These are phyloP conservation scores for Plasmodiophora brassicae DNA, from an alignment of 208 protist species.

Conservation along the genomic window DNA sequence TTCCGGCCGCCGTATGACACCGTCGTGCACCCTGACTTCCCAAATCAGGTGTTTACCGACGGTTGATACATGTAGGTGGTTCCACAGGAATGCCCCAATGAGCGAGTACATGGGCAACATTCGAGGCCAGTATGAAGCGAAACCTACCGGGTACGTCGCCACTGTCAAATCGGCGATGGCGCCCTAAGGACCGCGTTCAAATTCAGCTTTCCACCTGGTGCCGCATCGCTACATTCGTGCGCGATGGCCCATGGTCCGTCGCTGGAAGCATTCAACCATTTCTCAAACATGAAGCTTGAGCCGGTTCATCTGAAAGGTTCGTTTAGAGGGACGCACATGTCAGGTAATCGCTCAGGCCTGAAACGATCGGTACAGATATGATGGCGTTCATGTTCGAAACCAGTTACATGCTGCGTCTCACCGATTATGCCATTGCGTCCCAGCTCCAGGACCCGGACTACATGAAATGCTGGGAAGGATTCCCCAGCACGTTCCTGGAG, in stretches of 20 bases:
- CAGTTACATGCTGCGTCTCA: constrained; percentile 64
- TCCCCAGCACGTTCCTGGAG: constrained; percentile 7
- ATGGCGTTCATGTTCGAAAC: constrained; percentile 80
- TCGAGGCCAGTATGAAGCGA: constrained; percentile 73
- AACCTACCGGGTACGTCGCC: constrained; percentile 46
- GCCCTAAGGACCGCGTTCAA: background rate
- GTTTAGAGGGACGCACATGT: background rate
- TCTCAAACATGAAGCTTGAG: constrained; percentile 32
- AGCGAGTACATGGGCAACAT: constrained; percentile 81
- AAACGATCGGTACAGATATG: constrained; percentile 41
- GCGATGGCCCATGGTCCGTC: constrained; percentile 68
- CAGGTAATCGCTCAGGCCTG: background rate
- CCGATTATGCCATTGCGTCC: constrained; percentile 55
- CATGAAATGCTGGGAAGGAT: constrained; percentile 64
- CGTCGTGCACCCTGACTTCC: too few relatives aligned
- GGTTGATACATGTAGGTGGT: too few relatives aligned
- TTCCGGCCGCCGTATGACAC: constrained; percentile 15
- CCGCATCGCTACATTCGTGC: constrained; percentile 59
- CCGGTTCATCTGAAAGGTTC: constrained; percentile 1
- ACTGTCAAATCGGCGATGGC: background rate
- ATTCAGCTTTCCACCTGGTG: constrained; percentile 55
- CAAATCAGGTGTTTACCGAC: too few relatives aligned
- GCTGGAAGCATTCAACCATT: constrained; percentile 57
- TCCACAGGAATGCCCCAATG: constrained; percentile 58
- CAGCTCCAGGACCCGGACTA: constrained; percentile 62